Conservation (phyloP, 805 yeast genomes). For the Pichia rugopelliculosa region DNA sequence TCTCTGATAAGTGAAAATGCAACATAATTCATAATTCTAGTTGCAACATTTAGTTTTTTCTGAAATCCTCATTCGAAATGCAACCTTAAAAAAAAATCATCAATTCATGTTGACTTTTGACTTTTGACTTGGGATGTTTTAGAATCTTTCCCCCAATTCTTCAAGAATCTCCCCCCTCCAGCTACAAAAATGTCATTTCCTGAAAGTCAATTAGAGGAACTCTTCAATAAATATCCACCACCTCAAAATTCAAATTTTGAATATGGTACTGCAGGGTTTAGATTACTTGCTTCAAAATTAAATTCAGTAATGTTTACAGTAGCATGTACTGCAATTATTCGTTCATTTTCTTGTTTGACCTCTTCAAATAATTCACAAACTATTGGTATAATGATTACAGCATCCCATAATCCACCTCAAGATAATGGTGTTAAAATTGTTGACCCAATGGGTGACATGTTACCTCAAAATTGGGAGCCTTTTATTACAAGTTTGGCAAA, state of each 20-base stretch:
- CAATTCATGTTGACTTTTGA: too few species aligned
- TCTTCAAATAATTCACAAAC: conserved; percentile 39
- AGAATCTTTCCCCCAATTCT: too few species aligned
- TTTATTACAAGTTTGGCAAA: conserved; percentile 79
- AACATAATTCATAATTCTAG: neutral
- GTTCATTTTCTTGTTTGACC: conserved; percentile 57
- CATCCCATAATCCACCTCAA: conserved; percentile 86
- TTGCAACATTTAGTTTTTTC: too few species aligned
- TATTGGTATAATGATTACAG: conserved; percentile 95
- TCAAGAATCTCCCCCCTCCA: neutral
- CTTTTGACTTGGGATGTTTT: too few species aligned
- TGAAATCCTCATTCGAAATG: too few species aligned
- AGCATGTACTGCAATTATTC: conserved; percentile 72
- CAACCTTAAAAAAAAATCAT: too few species aligned
- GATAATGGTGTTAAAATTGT: conserved; percentile 93
- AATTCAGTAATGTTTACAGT: conserved; percentile 81
- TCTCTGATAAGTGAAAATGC: neutral
- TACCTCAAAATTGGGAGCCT: conserved; percentile 75
- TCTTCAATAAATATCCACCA: conserved; percentile 33
- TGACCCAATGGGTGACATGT: conserved; percentile 90
- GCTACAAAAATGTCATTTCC: conserved; percentile 4
- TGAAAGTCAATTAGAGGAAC: conserved; percentile 9
- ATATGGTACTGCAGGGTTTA: conserved; percentile 98
- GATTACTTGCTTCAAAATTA: conserved; percentile 60
- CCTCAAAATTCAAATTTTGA: conserved; percentile 39